Conservation (phyloP, 106 monocot genomes). For the Agapanthus africanus region DNA sequence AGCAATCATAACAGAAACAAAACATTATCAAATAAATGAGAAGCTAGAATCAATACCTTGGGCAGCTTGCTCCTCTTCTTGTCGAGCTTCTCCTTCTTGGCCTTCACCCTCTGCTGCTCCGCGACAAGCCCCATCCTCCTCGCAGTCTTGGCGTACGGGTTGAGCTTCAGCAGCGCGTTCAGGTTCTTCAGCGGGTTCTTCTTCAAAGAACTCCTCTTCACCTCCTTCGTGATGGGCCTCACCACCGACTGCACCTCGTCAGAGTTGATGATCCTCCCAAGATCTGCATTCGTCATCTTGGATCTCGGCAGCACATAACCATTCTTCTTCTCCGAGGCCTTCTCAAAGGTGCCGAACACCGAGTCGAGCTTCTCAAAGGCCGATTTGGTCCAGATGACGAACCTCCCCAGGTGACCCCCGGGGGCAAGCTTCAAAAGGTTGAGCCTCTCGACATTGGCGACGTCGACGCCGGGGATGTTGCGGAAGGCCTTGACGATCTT, state of each 20-base stretch:
- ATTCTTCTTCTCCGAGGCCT: slow-evolving; percentile 59
- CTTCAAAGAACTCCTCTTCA: slow-evolving; percentile 44
- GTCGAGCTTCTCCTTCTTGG: slow-evolving; percentile 62
- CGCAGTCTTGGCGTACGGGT: slow-evolving; percentile 71
- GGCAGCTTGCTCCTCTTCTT: slow-evolving; percentile 48
- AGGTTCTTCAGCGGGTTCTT: slow-evolving; percentile 68
- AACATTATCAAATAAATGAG: no score
- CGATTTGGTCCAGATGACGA: slow-evolving; percentile 84
- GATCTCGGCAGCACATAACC: slow-evolving; percentile 66
- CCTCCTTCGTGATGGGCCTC: slow-evolving; percentile 53
- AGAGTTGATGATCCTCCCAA: slow-evolving; percentile 71
- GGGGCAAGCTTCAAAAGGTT: slow-evolving; percentile 79
- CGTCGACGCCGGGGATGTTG: slow-evolving; percentile 79
- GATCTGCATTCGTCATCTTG: slow-evolving; percentile 75
- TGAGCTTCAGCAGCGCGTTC: slow-evolving; percentile 44
- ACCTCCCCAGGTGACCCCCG: slow-evolving; percentile 67
- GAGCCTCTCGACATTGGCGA: slow-evolving; percentile 68
- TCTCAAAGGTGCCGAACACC: slow-evolving; percentile 69
- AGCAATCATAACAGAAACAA: no score
- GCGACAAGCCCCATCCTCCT: slow-evolving; percentile 60
- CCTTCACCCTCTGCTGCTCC: slow-evolving; percentile 59
- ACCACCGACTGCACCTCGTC: slow-evolving; percentile 87
- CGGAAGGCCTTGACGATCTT: slow-evolving; percentile 86
- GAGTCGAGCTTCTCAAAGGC: slow-evolving; percentile 83
- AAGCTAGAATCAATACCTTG: no score